phyloP scores from a whole-genome alignment of 257 asterid genomes.

The Jacaranda copaia region DNA sequence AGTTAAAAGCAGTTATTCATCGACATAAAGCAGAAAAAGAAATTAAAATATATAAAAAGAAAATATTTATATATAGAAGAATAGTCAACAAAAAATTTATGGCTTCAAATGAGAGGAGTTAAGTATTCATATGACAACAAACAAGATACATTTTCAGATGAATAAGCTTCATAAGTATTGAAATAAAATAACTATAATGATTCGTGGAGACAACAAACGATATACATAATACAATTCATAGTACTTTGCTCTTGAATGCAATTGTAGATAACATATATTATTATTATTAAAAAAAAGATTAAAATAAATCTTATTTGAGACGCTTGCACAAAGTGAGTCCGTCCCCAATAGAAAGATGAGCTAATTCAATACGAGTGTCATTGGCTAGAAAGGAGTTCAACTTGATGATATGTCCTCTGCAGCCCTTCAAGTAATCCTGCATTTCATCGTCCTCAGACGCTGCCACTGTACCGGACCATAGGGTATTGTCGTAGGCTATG shows the following conservation, averaged over 20 bases:
- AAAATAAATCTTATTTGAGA: constrained; percentile 24
- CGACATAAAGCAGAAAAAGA: too few relatives aligned
- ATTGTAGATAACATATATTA: background rate
- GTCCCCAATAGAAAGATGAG: constrained; percentile 71
- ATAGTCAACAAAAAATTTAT: too few relatives aligned
- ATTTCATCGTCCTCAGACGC: constrained; percentile 54
- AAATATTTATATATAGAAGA: too few relatives aligned
- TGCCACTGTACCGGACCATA: constrained; percentile 64
- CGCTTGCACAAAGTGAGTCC: constrained; percentile 74
- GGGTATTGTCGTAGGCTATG: constrained; percentile 70
- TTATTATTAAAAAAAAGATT: background rate
- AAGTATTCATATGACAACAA: too few relatives aligned
- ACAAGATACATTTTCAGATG: too few relatives aligned
- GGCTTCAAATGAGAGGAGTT: too few relatives aligned
- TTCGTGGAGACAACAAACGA: too few relatives aligned
- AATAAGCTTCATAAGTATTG: too few relatives aligned
- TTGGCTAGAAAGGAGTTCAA: constrained; percentile 59
- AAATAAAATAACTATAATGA: too few relatives aligned
- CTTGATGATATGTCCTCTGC: constrained; percentile 43
- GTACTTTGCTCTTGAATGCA: background rate
- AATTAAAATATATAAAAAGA: too few relatives aligned
- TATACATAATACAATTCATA: constrained; percentile 6
- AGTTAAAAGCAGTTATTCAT: too few relatives aligned
- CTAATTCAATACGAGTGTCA: constrained; percentile 61
- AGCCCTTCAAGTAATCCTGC: constrained; percentile 38